phyloP scores from a whole-genome alignment of 352 stramenopile genomes.

The Pythium brachiatum region DNA sequence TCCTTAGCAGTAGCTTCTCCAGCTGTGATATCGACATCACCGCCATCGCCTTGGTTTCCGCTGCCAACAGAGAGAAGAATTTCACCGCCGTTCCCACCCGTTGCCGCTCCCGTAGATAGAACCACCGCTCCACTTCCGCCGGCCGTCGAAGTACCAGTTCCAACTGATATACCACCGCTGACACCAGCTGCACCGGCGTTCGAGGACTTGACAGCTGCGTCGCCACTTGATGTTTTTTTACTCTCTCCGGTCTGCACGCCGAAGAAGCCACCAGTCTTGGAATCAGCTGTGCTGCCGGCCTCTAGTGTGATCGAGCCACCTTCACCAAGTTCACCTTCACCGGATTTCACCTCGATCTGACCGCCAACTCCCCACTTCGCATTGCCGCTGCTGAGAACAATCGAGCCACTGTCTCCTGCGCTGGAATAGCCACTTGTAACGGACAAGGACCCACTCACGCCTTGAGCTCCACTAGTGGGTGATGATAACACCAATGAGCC shows the following conservation, averaged over 20 bases:
- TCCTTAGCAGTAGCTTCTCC: constrained; percentile 46
- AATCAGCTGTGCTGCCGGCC: constrained; percentile 68
- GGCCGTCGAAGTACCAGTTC: constrained; percentile 52
- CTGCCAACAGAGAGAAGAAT: constrained; percentile 49
- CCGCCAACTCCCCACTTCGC: constrained; percentile 51
- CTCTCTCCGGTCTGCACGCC: constrained; percentile 57
- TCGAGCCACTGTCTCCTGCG: constrained; percentile 52
- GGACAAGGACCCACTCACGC: constrained; percentile 45
- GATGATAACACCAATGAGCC: constrained; percentile 50
- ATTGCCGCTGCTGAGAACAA: constrained; percentile 51
- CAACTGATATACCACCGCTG: constrained; percentile 55
- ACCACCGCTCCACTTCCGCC: constrained; percentile 55
- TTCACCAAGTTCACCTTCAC: constrained; percentile 74
- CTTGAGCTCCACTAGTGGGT: constrained; percentile 41
- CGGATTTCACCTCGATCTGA: constrained; percentile 48
- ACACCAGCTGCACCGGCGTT: constrained; percentile 56
- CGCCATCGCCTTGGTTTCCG: constrained; percentile 53
- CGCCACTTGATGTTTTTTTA: constrained; percentile 60
- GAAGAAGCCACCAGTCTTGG: constrained; percentile 62
- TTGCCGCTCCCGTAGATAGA: constrained; percentile 50
- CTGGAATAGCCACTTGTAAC: constrained; percentile 42
- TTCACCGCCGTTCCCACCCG: constrained; percentile 58
- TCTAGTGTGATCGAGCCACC: constrained; percentile 75
- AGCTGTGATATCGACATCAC: constrained; percentile 65
- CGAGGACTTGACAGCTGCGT: constrained; percentile 56